phyloP scores from a whole-genome alignment of 768 basidiomycete species.

The Tylopilus vinaceipallidus region DNA sequence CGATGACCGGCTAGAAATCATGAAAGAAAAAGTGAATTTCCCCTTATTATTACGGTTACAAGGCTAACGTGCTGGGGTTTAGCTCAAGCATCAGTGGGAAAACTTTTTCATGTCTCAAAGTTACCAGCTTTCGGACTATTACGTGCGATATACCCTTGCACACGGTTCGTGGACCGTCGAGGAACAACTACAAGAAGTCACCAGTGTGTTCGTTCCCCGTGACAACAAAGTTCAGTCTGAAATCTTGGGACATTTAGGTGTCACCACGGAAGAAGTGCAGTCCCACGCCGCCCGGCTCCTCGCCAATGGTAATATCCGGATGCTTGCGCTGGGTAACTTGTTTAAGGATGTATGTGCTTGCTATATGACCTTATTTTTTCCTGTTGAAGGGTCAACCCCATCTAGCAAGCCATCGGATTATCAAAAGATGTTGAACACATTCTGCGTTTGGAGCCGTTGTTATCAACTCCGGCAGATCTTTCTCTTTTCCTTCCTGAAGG shows the following conservation, averaged over 20 bases:
- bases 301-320: conserved; percentile 62
- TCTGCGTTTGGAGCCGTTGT: conserved; percentile 52
- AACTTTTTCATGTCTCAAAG: conserved; percentile 89
- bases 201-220: conserved; percentile 46
- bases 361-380: background rate
- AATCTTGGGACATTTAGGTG: conserved; percentile 39
- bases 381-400: background rate
- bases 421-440: conserved; percentile 69
- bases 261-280: conserved; percentile 71
- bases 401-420: conserved; percentile 74
- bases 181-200: conserved; percentile 74
- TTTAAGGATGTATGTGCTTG: conserved; percentile 63
- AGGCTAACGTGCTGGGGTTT: conserved; percentile 3
- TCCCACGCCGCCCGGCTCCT: conserved; percentile 59
- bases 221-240: background rate
- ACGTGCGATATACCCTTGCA: conserved; percentile 65
- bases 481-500: conserved; percentile 71
- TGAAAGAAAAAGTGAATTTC: conserved; percentile 73
- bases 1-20: conserved; percentile 71
- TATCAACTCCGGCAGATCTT: conserved; percentile 36
- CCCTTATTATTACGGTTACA: background rate
- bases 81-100: conserved; percentile 77
- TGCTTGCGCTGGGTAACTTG: conserved; percentile 82
- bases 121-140: conserved; percentile 77
- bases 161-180: conserved; percentile 73